Evolutionary conservation across 306 rosid genomes (phyloP).

Genomic region (Arachis stenosperma): DNA sequence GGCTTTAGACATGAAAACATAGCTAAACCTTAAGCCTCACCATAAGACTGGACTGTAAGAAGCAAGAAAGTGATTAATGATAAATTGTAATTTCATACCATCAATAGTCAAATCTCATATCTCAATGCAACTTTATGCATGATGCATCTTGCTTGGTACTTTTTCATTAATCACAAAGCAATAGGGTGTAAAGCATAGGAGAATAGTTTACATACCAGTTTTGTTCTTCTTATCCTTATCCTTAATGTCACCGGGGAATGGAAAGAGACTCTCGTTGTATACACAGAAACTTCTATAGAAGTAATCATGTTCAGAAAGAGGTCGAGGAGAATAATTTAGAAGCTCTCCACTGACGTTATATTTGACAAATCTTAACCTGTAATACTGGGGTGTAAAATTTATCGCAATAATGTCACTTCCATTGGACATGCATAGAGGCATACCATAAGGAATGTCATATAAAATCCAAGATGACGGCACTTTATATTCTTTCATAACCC

Average conservation of each 20-base stretch:
- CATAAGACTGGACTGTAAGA: not conserved
- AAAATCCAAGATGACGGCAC: not conserved
- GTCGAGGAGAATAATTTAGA: not conserved
- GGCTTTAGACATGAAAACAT: not conserved
- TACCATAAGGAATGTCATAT: not conserved
- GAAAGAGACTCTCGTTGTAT: not conserved
- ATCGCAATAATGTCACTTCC: not conserved
- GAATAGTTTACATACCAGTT: not conserved
- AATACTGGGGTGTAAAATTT: too few relatives aligned
- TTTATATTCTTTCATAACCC: conserved; percentile 3
- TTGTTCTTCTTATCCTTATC: not conserved
- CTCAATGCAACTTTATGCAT: not conserved
- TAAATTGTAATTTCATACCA: not conserved
- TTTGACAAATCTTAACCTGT: not conserved
- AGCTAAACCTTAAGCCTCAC: not conserved
- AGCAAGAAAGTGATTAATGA: not conserved
- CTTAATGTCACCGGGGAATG: not conserved
- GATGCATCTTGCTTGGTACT: not conserved
- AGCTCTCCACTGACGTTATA: not conserved
- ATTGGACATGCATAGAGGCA: not conserved
- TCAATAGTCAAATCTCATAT: not conserved
- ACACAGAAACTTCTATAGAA: too few relatives aligned
- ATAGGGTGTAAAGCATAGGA: not conserved
- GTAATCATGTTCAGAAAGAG: too few relatives aligned
- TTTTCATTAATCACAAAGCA: not conserved